Conservation (phyloP, 352 stramenopile genomes). For the Pythium apleroticum region DNA sequence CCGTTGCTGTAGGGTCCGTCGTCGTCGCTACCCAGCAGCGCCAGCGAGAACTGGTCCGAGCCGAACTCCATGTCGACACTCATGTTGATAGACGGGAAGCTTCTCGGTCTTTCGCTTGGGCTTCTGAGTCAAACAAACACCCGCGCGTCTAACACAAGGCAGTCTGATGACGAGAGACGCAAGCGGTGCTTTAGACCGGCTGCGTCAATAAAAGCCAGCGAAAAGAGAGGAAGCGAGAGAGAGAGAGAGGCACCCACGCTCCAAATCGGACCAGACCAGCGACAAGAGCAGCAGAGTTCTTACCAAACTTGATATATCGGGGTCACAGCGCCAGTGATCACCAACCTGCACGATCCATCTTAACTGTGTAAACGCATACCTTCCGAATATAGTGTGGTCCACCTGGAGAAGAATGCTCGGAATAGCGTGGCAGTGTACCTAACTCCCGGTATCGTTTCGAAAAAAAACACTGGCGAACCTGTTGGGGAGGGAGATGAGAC, state of each 20-base stretch:
- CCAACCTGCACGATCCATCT: no score
- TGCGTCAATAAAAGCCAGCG: slow-evolving; percentile 22
- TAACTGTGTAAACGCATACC: not conserved
- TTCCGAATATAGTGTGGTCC: slow-evolving; percentile 1
- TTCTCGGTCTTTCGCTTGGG: not conserved
- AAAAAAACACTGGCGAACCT: slow-evolving; percentile 17
- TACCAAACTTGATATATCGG: slow-evolving; percentile 3
- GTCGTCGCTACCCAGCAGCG: slow-evolving; percentile 60
- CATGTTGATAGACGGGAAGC: slow-evolving; percentile 4
- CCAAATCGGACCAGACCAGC: not conserved
- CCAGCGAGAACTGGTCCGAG: slow-evolving; percentile 47
- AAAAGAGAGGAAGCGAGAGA: not conserved
- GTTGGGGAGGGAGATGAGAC: slow-evolving; percentile 24
- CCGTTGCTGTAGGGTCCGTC: slow-evolving; percentile 40
- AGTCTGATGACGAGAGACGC: slow-evolving; percentile 7
- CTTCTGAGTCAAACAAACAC: slow-evolving; percentile 1
- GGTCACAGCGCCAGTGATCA: not conserved
- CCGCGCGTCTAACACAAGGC: not conserved
- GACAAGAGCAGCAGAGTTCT: slow-evolving; percentile 17
- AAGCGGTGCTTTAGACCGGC: slow-evolving; percentile 1
- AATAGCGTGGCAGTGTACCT: not conserved
- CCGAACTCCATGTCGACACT: slow-evolving; percentile 29
- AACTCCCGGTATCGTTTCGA: slow-evolving; percentile 17
- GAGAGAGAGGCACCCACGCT: slow-evolving; percentile 1
- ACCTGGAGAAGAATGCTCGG: not conserved